Base-by-base conservation (phyloP, 176 grass and related monocot genomes). In the Carex littledalei region DNA sequence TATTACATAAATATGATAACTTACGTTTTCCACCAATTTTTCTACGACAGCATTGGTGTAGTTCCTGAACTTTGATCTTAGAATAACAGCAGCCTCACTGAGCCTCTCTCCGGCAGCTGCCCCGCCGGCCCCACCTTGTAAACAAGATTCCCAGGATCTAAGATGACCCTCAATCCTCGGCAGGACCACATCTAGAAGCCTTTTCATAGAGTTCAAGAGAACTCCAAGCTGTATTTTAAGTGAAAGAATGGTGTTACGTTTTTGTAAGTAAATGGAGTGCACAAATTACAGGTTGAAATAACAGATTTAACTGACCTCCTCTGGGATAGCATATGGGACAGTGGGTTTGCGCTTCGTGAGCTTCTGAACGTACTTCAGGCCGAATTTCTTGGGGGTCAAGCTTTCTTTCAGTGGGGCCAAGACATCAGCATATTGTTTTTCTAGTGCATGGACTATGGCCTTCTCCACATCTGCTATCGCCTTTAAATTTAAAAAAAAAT, bases 381-480 rank as follows among this genome's bases (percentile, higher is more conserved):
- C 96, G 74, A 99, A 99, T 91, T 99, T 99, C 86, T 95, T 99
- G 9, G 96, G 96, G 16, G 89, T 77, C 65, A 99, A 90, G 81
- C 86, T 91, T 60, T 99, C 96, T 85, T 95, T 99, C 17, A 99
- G 67, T 58, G 96, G 96, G 69, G 91, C 90, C 88, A 99, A 82
- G 70, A 94, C 90, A 89, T 95, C 96, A 37, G 72, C 91, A 82
- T 99, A 99, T 71, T 99, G 96, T 57, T 88, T 95, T 84, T 99
- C 93, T 41, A 99, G 82, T 74, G 96, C 85, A 59, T 94, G 88
- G 13, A 95, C 85, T 50, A 92, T 87, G 47, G 96, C 93, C 80
- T 99, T 99, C 90, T 99, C 93, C 84, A 99, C 84, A 95, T 99
- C 96, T 84, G 91, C 96, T 92, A 99, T 95, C 47, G 96, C 96